These are phyloP conservation scores for Trichoderma atroviride DNA, from an alignment of 2,329 filamentous ascomycete species.

Conservation along the genomic window DNA sequence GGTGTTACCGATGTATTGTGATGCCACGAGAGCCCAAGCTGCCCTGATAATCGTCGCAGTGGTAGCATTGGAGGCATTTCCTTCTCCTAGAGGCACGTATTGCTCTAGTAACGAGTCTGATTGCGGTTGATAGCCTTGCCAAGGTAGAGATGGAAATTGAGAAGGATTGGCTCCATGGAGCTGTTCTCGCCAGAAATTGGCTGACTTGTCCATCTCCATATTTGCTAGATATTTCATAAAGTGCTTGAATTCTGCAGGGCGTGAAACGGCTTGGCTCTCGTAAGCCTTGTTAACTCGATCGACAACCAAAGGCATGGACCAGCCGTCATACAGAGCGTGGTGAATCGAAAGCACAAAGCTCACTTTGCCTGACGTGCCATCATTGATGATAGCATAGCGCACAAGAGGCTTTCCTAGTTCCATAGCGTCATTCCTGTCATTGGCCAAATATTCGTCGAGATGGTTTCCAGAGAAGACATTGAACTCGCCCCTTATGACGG, in stretches of 20 bases:
- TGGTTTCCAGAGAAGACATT: slow-evolving; percentile 40
- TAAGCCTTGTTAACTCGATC: slow-evolving; percentile 52
- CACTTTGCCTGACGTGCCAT: slow-evolving; percentile 37
- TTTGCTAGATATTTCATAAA: slow-evolving; percentile 52
- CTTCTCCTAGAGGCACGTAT: slow-evolving; percentile 47
- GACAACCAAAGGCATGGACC: slow-evolving; percentile 55
- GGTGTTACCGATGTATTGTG: slow-evolving; percentile 53
- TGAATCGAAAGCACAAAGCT: slow-evolving; percentile 59
- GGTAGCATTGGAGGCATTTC: slow-evolving; percentile 48
- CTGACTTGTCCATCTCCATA: slow-evolving; percentile 45
- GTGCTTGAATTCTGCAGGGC: slow-evolving; percentile 50
- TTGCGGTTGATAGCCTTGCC: slow-evolving; percentile 51
- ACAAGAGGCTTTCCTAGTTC: slow-evolving; percentile 51
- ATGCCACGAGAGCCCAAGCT: slow-evolving; percentile 60
- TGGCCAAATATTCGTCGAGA: slow-evolving; percentile 45
- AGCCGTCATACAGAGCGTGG: slow-evolving; percentile 60
- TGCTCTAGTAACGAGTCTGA: slow-evolving; percentile 58
- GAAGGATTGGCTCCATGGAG: slow-evolving; percentile 48
- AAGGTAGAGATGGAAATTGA: slow-evolving; percentile 54
- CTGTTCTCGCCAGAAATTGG: slow-evolving; percentile 51
- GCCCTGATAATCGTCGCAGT: slow-evolving; percentile 60
- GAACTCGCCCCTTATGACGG: slow-evolving; percentile 47
- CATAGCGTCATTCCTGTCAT: slow-evolving; percentile 46
- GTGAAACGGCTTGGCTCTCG: slow-evolving; percentile 36
- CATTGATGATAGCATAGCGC: slow-evolving; percentile 48